These are phyloP conservation scores for Davidsoniella eucalypti DNA, from an alignment of 2,329 filamentous ascomycete genomes.

Conservation along the genomic window DNA sequence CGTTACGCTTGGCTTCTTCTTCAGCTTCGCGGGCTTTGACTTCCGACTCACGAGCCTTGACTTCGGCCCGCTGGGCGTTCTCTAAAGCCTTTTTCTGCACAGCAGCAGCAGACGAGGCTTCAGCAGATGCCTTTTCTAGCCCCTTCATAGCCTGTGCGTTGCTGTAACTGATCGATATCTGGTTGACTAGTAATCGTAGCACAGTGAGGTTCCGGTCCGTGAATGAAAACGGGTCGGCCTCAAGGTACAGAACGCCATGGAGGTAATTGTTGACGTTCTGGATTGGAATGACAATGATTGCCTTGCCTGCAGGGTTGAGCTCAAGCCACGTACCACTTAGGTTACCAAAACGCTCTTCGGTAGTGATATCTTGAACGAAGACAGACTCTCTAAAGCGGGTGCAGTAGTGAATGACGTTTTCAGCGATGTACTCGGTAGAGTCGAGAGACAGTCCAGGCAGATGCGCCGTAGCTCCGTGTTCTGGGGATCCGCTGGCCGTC, in stretches of 20 bases:
- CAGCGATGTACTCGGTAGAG: constrained; percentile 51
- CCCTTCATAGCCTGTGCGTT: constrained; percentile 52
- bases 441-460: constrained; percentile 47
- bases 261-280: constrained; percentile 54
- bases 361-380: constrained; percentile 56
- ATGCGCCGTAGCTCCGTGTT: constrained; percentile 50
- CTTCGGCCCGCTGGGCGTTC: constrained; percentile 36
- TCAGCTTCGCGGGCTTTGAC: constrained; percentile 63
- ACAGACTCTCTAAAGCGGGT: constrained; percentile 61
- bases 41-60: constrained; percentile 37
- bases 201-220: constrained; percentile 57
- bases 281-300: constrained; percentile 68
- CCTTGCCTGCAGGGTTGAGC: constrained; percentile 51
- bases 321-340: constrained; percentile 53
- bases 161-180: constrained; percentile 57
- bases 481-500: constrained; percentile 56
- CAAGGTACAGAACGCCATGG: constrained; percentile 59
- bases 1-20: constrained; percentile 59
- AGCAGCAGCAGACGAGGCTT: constrained; percentile 62
- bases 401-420: constrained; percentile 62
- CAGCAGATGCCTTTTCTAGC: constrained; percentile 60
- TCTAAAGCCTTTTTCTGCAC: constrained; percentile 58
- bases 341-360: constrained; percentile 64
- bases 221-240: constrained; percentile 58
- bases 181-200: constrained; percentile 56